phyloP scores from a whole-genome alignment of 2,329 filamentous ascomycete genomes.

The Coleophoma eucalyptorum region DNA sequence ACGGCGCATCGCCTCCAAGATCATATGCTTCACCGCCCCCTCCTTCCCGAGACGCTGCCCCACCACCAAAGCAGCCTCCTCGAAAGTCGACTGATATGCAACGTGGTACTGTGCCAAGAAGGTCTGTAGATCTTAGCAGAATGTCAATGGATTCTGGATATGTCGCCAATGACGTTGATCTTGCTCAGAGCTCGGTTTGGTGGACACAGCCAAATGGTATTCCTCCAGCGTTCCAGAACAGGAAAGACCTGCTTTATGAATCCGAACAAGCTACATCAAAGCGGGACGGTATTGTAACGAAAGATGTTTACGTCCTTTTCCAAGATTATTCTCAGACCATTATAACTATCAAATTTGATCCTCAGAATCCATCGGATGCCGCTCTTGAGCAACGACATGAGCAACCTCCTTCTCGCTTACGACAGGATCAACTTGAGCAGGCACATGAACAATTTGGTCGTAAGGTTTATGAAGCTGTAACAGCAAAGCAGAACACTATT shows the following conservation, averaged over 20 bases:
- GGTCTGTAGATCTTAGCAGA: conserved; percentile 65
- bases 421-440: conserved; percentile 90
- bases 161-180: conserved; percentile 84
- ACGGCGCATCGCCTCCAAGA: conserved; percentile 29
- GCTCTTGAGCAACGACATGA: conserved; percentile 84
- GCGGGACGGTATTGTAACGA: conserved; percentile 68
- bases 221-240: conserved; percentile 77
- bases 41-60: conserved; percentile 35
- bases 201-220: conserved; percentile 79
- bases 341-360: conserved; percentile 76
- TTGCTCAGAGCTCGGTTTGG: conserved; percentile 73
- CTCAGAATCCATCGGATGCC: conserved; percentile 68
- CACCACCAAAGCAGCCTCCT: conserved; percentile 31
- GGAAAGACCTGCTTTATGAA: conserved; percentile 80
- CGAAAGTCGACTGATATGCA: conserved; percentile 64
- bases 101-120: conserved; percentile 45
- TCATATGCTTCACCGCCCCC: conserved; percentile 30
- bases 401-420: conserved; percentile 71
- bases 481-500: conserved; percentile 70
- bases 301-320: conserved; percentile 84
- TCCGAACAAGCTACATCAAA: conserved; percentile 72
- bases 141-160: conserved; percentile 76
- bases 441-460: conserved; percentile 79
- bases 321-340: conserved; percentile 96
- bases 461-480: conserved; percentile 68